Evolutionary conservation across 139 green algal genomes (phyloP).

Genomic region (Gonium pectorale): DNA sequence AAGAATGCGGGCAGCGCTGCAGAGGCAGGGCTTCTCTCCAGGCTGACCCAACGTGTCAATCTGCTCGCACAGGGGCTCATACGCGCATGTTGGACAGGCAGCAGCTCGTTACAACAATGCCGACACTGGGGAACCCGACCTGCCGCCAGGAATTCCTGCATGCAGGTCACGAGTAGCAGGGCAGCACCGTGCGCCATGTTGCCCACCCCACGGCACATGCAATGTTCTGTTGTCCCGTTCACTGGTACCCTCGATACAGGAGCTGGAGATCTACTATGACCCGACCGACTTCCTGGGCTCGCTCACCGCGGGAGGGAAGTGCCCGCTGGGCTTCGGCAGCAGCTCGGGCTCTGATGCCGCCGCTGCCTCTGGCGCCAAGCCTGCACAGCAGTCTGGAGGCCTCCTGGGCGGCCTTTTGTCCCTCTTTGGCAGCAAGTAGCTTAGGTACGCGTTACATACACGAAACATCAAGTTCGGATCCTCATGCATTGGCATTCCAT

Average conservation of each 20-base stretch:
- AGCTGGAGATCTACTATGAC: slow-evolving; percentile 42
- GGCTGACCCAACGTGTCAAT: background rate
- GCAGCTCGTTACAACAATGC: background rate
- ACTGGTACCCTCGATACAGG: background rate
- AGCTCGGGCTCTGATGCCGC: background rate
- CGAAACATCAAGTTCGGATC: too few species aligned
- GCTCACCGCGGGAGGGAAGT: slow-evolving; percentile 19
- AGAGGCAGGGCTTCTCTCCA: too few species aligned
- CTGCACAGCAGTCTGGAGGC: background rate
- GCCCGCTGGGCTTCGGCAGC: slow-evolving; percentile 15
- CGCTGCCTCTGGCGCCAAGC: background rate
- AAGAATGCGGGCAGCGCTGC: too few species aligned
- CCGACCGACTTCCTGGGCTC: slow-evolving; percentile 4
- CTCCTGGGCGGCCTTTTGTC: background rate
- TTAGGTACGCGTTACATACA: too few species aligned
- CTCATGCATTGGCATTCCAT: too few species aligned
- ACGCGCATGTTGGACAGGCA: background rate
- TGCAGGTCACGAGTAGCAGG: too few species aligned
- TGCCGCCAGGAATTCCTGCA: too few species aligned
- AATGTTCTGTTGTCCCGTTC: background rate
- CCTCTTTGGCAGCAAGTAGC: too few species aligned
- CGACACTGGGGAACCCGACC: too few species aligned
- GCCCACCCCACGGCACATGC: too few species aligned
- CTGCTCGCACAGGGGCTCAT: background rate
- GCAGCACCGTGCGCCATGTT: too few species aligned